Base-by-base conservation (phyloP, 148 eudicot species). In the Simmondsia chinensis region DNA sequence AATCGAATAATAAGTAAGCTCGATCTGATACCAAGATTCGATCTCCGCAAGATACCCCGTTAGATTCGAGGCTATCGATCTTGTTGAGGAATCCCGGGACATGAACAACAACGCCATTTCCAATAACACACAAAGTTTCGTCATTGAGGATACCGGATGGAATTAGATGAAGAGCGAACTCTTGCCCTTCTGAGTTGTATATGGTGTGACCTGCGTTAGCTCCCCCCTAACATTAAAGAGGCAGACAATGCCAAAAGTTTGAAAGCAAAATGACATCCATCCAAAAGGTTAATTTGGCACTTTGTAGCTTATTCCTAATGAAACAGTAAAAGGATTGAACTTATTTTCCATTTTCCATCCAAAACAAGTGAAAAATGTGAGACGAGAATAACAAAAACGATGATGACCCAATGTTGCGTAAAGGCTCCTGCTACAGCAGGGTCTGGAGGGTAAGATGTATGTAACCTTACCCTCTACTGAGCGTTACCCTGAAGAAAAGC, bases 121-220 rank as follows among this genome's bases (percentile, higher is more conserved):
- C 97, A 64, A 91, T 78, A 26, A 91, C 81, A 65, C 97, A 91
- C 2, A 77, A 47, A 6, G 97, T 82, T 32, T 74, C 86, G 57
- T 85, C 94, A 10, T 91, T 85, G 31, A 91, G 95, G 39, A 91
- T 91, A 33, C 97, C 97, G 15, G 97, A 91, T 26, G 97, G 97
- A 54, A 91, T 93, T 24, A 91, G 79, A 72, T 82, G 95, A 46
- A 89, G 94, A 23, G 94, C 83, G 70, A 91, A 91, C 68, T 91
- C 82, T 49, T 91, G 84, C 4, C 97, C 97, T 74, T 85, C 95
- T 3, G 88, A 60, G 39, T 82, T 82, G 68, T 91, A 91, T 35
- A 91, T 91, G 39, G 97, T 91, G 65, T 85, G 95, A 13, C 97
- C 94, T 21, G 97, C 97, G 64, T 91, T 91, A 48, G 97, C 88